Evolutionary conservation across 345 rosid species (phyloP).

Genomic region (Noccaea caerulescens): DNA sequence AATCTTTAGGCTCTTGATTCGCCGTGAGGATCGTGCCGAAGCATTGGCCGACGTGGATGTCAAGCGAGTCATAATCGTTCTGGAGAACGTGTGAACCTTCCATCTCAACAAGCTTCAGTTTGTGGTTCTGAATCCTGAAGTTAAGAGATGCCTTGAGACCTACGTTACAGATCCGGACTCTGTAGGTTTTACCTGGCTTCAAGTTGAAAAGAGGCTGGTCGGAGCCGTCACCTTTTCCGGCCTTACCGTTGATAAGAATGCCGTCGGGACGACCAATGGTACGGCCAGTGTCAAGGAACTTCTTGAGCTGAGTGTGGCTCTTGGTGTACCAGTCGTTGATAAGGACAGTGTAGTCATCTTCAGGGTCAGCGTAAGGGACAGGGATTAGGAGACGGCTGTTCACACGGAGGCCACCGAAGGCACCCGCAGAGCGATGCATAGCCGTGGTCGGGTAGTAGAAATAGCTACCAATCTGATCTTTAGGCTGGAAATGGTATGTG

Average conservation of each 20-base stretch:
- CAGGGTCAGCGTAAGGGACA: constrained; percentile 63
- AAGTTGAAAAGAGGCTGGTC: constrained; percentile 57
- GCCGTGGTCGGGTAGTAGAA: constrained; percentile 58
- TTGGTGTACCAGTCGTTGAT: constrained; percentile 64
- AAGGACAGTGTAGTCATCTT: constrained; percentile 67
- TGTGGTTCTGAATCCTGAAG: constrained; percentile 66
- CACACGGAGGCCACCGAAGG: constrained; percentile 73
- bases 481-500: constrained; percentile 79
- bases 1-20: constrained; percentile 59
- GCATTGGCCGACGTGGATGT: constrained; percentile 70
- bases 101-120: constrained; percentile 70
- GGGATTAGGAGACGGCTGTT: constrained; percentile 73
- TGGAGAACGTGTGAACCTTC: constrained; percentile 76
- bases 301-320: constrained; percentile 51
- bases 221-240: constrained; percentile 43
- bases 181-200: constrained; percentile 62
- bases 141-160: constrained; percentile 62
- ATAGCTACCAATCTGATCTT: constrained; percentile 88
- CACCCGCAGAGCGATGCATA: constrained; percentile 66
- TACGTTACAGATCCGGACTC: constrained; percentile 63
- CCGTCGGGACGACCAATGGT: constrained; percentile 59
- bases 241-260: constrained; percentile 62
- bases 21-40: constrained; percentile 53
- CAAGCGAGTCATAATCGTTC: constrained; percentile 63
- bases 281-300: constrained; percentile 56